These are phyloP conservation scores for Styphnolobium japonicum DNA, from an alignment of 306 rosid genomes.

Conservation along the genomic window DNA sequence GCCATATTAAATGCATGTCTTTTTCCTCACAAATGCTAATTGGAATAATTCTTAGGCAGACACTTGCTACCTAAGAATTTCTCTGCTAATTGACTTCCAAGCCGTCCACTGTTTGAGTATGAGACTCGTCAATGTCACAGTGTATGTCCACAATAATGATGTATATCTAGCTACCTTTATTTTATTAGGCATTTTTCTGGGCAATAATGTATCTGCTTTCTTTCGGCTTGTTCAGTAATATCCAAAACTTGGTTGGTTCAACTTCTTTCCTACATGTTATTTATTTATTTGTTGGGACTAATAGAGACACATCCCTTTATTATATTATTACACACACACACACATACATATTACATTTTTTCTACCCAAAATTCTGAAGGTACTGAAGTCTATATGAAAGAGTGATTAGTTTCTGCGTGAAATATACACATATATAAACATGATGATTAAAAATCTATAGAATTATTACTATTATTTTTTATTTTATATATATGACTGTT, in stretches of 20 bases:
- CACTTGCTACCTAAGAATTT: too few species aligned
- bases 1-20: slow-evolving; percentile 3
- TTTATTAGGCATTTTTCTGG: not conserved
- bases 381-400: not conserved
- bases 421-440: too few species aligned
- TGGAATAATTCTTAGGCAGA: too few species aligned
- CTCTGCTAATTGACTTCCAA: too few species aligned
- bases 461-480: too few species aligned
- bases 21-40: too few species aligned
- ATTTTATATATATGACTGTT: too few species aligned
- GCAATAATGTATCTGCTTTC: not conserved
- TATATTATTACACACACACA: too few species aligned
- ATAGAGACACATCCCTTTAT: too few species aligned
- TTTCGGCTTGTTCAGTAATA: not conserved
- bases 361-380: not conserved
- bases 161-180: not conserved
- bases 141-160: not conserved
- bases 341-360: not conserved
- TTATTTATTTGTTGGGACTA: not conserved
- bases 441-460: too few species aligned
- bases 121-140: too few species aligned
- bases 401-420: too few species aligned
- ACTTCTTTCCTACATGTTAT: not conserved
- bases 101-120: not conserved
- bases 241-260: not conserved